Evolutionary conservation across 1,284 basidiomycete species (phyloP).

Genomic region (Moesziomyces sp.): DNA sequence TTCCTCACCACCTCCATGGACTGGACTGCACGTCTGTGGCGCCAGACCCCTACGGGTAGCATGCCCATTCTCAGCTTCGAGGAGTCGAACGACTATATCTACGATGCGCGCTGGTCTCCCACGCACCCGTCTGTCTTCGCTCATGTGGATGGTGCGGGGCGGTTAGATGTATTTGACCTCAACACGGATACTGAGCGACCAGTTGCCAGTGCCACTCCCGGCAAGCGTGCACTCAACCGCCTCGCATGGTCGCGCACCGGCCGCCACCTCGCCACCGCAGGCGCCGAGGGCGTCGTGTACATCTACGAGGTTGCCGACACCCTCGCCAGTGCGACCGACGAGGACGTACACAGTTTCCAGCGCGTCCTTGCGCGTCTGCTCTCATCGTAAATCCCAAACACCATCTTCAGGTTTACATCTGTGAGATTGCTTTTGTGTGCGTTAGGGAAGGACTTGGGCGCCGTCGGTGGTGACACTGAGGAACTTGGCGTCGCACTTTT

Average conservation of each 20-base stretch:
- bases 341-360: constrained; percentile 53
- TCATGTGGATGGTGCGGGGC: constrained; percentile 90
- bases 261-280: constrained; percentile 84
- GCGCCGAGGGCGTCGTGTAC: constrained; percentile 89
- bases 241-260: constrained; percentile 92
- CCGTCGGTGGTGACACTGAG: constrained; percentile 62
- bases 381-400: no score
- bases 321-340: constrained; percentile 38
- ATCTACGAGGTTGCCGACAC: constrained; percentile 75
- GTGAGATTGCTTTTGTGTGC: no score
- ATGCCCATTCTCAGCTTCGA: constrained; percentile 74
- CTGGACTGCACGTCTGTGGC: constrained; percentile 62
- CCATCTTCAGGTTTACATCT: no score
- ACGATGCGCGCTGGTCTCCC: constrained; percentile 97
- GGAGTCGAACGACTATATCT: constrained; percentile 97
- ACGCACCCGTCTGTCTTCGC: constrained; percentile 93
- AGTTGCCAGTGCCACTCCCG: background rate
- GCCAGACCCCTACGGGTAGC: constrained; percentile 13
- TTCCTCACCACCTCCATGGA: constrained; percentile 76
- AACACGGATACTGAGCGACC: constrained; percentile 84
- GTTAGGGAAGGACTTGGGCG: constrained; percentile 17
- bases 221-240: constrained; percentile 82
- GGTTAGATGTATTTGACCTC: constrained; percentile 96
- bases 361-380: constrained; percentile 31
- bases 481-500: constrained; percentile 56